These are phyloP conservation scores for Erysimum cheiri DNA, from an alignment of 441 rosid genomes.

Conservation along the genomic window DNA sequence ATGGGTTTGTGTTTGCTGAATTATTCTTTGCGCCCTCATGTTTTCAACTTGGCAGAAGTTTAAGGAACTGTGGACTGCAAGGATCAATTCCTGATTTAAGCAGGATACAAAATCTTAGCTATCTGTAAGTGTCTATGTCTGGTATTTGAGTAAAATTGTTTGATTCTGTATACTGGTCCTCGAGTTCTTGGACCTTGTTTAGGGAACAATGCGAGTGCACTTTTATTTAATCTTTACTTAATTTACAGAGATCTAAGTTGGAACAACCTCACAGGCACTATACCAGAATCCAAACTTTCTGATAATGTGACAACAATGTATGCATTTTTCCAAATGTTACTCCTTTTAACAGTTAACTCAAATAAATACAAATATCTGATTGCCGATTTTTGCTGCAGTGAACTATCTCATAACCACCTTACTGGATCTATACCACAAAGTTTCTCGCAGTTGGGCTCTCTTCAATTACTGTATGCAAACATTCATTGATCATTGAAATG, in stretches of 20 bases:
- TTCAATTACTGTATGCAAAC: constrained; percentile 72
- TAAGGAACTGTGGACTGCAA: constrained; percentile 75
- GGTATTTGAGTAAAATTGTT: background rate
- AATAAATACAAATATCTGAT: background rate
- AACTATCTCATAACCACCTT: constrained; percentile 69
- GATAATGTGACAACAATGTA: constrained; percentile 77
- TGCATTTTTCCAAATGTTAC: constrained; percentile 32
- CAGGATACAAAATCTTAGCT: constrained; percentile 53
- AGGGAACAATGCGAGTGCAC: background rate
- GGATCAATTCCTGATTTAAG: constrained; percentile 84
- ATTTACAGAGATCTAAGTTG: constrained; percentile 73
- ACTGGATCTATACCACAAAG: constrained; percentile 74
- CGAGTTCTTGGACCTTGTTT: background rate
- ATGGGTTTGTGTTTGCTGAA: background rate
- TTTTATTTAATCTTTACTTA: background rate
- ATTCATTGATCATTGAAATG: constrained; percentile 9
- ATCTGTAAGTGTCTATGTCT: constrained; percentile 60
- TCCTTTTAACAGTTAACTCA: background rate
- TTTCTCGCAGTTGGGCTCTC: constrained; percentile 62
- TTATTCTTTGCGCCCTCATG: constrained; percentile 32
- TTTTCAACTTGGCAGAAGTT: constrained; percentile 67
- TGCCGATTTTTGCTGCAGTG: constrained; percentile 52
- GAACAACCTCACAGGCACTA: constrained; percentile 67
- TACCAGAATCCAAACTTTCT: constrained; percentile 70
- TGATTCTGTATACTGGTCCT: constrained; percentile 11